phyloP scores from a whole-genome alignment of 2,329 filamentous ascomycete genomes.

The Neoscytalidium dimidiatum region DNA sequence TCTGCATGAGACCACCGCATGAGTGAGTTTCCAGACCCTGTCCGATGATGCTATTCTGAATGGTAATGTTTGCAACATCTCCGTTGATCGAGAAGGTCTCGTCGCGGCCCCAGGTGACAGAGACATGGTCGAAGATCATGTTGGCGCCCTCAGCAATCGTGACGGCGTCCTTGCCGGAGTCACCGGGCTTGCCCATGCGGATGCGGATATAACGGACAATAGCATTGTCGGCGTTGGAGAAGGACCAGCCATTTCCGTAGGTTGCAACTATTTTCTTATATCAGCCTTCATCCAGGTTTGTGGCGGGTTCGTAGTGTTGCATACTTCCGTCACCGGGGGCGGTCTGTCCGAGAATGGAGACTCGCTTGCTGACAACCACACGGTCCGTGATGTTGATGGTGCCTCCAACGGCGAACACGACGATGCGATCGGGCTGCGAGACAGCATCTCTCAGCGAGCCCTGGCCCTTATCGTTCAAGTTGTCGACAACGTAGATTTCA shows the following conservation, averaged over 20 bases:
- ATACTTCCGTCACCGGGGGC: slow-evolving; percentile 48
- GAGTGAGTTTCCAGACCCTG: slow-evolving; percentile 58
- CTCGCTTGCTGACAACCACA: slow-evolving; percentile 50
- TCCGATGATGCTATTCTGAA: slow-evolving; percentile 56
- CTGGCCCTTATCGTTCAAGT: slow-evolving; percentile 50
- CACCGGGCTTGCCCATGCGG: slow-evolving; percentile 54
- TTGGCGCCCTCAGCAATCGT: slow-evolving; percentile 55
- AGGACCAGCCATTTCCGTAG: slow-evolving; percentile 58
- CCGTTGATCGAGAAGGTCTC: slow-evolving; percentile 58
- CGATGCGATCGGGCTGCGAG: slow-evolving; percentile 49
- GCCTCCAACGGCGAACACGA: slow-evolving; percentile 54
- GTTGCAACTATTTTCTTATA: slow-evolving; percentile 46
- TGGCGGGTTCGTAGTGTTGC: neutral
- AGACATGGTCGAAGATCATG: slow-evolving; percentile 61
- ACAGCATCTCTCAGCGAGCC: slow-evolving; percentile 56
- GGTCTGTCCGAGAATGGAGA: slow-evolving; percentile 55
- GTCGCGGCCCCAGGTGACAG: slow-evolving; percentile 57
- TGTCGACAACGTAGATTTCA: slow-evolving; percentile 52
- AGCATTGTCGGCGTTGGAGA: slow-evolving; percentile 54
- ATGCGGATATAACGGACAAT: slow-evolving; percentile 60
- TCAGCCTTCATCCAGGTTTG: neutral
- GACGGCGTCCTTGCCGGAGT: slow-evolving; percentile 56
- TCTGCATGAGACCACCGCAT: slow-evolving; percentile 55
- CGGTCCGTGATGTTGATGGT: slow-evolving; percentile 51
- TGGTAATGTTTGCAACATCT: slow-evolving; percentile 49